Conservation (phyloP, 2,329 filamentous ascomycete species). For the Monosporascus ibericus region DNA sequence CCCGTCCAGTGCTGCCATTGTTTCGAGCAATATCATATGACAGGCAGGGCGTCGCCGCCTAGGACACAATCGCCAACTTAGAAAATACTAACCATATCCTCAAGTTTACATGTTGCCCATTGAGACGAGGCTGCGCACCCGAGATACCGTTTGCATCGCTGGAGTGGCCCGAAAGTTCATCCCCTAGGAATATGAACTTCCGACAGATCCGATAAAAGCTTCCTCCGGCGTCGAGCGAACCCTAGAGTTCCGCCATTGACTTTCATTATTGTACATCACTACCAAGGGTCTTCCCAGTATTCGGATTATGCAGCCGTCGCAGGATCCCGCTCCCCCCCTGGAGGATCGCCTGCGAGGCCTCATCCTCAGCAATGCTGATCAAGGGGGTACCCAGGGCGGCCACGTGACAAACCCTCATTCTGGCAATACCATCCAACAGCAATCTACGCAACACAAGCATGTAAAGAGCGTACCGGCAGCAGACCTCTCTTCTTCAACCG, state of each 20-base stretch:
- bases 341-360: constrained; percentile 55
- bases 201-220: too few relatives aligned
- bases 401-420: background rate
- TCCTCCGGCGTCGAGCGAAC: too few relatives aligned
- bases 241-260: background rate
- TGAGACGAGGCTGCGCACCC: too few relatives aligned
- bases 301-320: constrained; percentile 13
- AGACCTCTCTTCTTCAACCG: background rate
- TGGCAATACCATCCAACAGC: background rate
- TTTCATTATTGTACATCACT: background rate
- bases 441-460: background rate
- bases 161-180: too few relatives aligned
- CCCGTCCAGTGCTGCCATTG: too few relatives aligned
- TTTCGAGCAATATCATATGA: too few relatives aligned
- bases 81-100: too few relatives aligned
- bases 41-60: too few relatives aligned
- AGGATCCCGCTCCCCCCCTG: constrained; percentile 23
- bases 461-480: constrained; percentile 2
- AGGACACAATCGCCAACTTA: too few relatives aligned
- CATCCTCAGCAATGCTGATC: constrained; percentile 47
- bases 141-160: too few relatives aligned
- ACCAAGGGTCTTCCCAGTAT: background rate
- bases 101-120: too few relatives aligned
- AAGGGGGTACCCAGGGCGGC: background rate
- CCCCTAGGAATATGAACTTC: too few relatives aligned